These are phyloP conservation scores for Ceratobasidium sp. DNA, from an alignment of 1,284 basidiomycete genomes.

Conservation along the genomic window DNA sequence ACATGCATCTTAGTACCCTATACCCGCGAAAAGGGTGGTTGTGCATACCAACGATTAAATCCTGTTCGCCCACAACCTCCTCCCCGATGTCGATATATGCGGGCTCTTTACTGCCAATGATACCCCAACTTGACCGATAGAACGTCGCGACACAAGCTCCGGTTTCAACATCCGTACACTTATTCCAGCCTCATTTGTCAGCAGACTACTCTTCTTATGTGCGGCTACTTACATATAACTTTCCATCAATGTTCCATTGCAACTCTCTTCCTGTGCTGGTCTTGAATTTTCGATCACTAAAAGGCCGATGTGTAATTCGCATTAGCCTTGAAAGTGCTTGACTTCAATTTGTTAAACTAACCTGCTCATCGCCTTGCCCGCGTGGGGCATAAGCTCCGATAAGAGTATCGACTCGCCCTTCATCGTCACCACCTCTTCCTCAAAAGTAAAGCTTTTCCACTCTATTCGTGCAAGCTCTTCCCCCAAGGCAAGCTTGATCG, in stretches of 20 bases:
- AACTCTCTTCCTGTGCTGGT: conserved; percentile 10
- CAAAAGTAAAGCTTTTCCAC: conserved; percentile 13
- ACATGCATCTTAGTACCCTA: not conserved
- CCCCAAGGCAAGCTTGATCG: not conserved
- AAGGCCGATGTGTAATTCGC: too few relatives aligned
- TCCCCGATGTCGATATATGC: conserved; percentile 34
- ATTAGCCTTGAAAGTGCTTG: too few relatives aligned
- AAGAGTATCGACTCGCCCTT: conserved; percentile 9
- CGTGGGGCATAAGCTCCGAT: conserved; percentile 11
- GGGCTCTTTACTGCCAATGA: conserved; percentile 21
- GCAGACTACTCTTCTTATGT: not conserved
- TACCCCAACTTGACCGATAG: conserved; percentile 27
- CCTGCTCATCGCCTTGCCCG: conserved; percentile 20
- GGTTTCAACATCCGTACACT: conserved; percentile 16
- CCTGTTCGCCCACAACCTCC: not conserved
- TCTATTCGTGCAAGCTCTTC: conserved; percentile 10
- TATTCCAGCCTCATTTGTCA: not conserved
- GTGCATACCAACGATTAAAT: conserved; percentile 34
- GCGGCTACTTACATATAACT: conserved; percentile 14
- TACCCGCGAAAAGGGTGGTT: not conserved
- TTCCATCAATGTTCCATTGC: conserved; percentile 31
- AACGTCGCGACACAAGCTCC: conserved; percentile 7
- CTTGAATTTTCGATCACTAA: conserved; percentile 29
- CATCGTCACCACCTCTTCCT: conserved; percentile 17
- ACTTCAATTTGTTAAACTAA: conserved; percentile 4